Base-by-base conservation (phyloP, 768 basidiomycete species). In the Melanogaster broomeanus region DNA sequence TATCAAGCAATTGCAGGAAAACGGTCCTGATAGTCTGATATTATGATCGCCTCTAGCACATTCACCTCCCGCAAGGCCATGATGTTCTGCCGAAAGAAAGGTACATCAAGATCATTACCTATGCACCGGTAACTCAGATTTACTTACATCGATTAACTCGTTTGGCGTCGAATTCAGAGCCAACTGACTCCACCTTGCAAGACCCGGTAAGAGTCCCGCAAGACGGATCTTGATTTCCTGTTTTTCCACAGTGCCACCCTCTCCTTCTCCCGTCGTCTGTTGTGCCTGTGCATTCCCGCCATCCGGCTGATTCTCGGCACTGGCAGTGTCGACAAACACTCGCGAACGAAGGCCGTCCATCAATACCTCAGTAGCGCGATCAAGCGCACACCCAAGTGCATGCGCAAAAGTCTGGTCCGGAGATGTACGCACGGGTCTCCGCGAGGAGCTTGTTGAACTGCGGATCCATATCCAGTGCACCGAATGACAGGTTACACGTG, bases 101-200 rank as follows among this genome's bases (percentile, higher is more conserved):
- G 3, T 15, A 9, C 21, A 34, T 24, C 35, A 34, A 65, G 48
- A 41, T 56, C 19, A 52, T 42, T 11, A 40, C 10, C 37, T 1
- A 11, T 12, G 37, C 6, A 44, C 40, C n/a, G 3, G 7, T 16
- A 19, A 19, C 25, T 11, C 24, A 51, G 21, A 42, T 12, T 19
- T 7, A 79, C 88, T 69, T 63, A 92, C 93, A 72, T 94, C 91
- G 24, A 92, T 80, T 57, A 93, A 72, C 65, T 89, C 90, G 64
- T 90, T 92, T 31, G 89, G 90, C 48, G 86, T 64, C 16, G 80
- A 80, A 55, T 82, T 78, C 58, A 93, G 65, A 34, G 85, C 84
- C 51, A 83, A 51, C 56, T 81, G 81, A 60, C 85, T 86, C 91
- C 93, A 93, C 50, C 83, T 74, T 48, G 88, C 84, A 37, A 97